These are phyloP conservation scores for Patellaria atrata DNA, from an alignment of 495 filamentous ascomycete species.

Conservation along the genomic window DNA sequence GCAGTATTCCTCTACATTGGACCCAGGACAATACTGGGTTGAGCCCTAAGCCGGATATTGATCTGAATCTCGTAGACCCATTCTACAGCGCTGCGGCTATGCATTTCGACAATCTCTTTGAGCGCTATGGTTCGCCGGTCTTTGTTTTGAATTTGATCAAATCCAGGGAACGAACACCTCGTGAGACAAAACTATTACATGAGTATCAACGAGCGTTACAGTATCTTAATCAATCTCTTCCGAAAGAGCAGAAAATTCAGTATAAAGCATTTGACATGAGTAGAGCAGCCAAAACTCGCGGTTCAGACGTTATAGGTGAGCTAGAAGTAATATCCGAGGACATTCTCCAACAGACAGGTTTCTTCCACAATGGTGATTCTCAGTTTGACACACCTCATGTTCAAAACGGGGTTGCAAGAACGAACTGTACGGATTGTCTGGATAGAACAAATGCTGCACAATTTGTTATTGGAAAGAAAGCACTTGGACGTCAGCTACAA, in stretches of 20 bases:
- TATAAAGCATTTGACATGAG: constrained; percentile 98
- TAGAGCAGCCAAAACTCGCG: constrained; percentile 81
- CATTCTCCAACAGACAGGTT: constrained; percentile 69
- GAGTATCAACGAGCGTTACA: constrained; percentile 81
- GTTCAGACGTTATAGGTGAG: constrained; percentile 87
- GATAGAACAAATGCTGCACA: constrained; percentile 95
- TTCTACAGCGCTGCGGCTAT: constrained; percentile 93
- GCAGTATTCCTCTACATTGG: constrained; percentile 95
- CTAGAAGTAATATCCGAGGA: constrained; percentile 80
- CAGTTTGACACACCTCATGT: constrained; percentile 47
- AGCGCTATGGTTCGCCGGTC: constrained; percentile 81
- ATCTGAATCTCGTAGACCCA: constrained; percentile 83
- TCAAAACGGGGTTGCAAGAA: constrained; percentile 86
- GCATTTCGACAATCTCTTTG: constrained; percentile 93
- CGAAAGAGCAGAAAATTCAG: constrained; percentile 65
- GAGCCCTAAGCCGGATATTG: constrained; percentile 87
- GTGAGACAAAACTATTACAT: constrained; percentile 77
- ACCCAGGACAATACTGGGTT: constrained; percentile 94
- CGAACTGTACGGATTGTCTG: constrained; percentile 95
- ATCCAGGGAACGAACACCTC: constrained; percentile 71
- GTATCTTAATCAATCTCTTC: constrained; percentile 92
- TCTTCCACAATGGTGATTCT: constrained; percentile 82
- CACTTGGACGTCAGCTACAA: constrained; percentile 82
- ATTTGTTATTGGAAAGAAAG: constrained; percentile 95
- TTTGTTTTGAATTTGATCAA: constrained; percentile 94